phyloP scores from a whole-genome alignment of 2,329 filamentous ascomycete genomes.

The Penicillium sp. region DNA sequence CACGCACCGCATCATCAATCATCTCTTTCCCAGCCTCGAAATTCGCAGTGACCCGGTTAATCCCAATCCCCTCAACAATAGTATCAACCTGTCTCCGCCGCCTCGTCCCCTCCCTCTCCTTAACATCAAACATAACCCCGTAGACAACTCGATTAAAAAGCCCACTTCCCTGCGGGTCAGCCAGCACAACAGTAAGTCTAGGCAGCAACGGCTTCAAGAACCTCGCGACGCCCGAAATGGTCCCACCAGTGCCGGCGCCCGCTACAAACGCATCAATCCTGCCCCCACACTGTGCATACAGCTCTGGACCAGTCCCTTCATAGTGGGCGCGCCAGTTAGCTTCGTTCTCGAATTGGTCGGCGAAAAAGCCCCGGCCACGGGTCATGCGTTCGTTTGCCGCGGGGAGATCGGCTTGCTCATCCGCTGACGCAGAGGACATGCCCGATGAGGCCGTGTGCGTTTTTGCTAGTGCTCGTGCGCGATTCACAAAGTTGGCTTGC shows the following conservation, averaged over 20 bases:
- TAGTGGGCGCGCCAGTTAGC: slow-evolving; percentile 88
- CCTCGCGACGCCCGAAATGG: slow-evolving; percentile 79
- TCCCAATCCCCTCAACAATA: slow-evolving; percentile 92
- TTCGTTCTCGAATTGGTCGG: slow-evolving; percentile 90
- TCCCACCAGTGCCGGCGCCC: slow-evolving; percentile 92
- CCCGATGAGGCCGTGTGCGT: slow-evolving; percentile 61
- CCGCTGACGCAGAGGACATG: slow-evolving; percentile 4
- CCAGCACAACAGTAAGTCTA: slow-evolving; percentile 70
- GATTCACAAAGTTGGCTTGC: slow-evolving; percentile 89
- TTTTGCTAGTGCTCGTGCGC: slow-evolving; percentile 71
- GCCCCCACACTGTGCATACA: slow-evolving; percentile 73
- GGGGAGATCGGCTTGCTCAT: slow-evolving; percentile 16
- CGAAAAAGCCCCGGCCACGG: slow-evolving; percentile 80
- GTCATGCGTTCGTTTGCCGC: slow-evolving; percentile 36
- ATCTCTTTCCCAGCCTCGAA: slow-evolving; percentile 83
- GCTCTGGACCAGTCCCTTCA: slow-evolving; percentile 81
- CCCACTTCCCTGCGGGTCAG: slow-evolving; percentile 91
- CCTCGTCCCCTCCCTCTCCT: slow-evolving; percentile 86
- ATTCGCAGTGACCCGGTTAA: slow-evolving; percentile 91
- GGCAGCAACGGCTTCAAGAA: slow-evolving; percentile 74
- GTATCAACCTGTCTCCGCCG: slow-evolving; percentile 89
- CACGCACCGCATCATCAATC: slow-evolving; percentile 84
- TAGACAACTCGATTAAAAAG: slow-evolving; percentile 88
- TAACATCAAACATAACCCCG: slow-evolving; percentile 91
- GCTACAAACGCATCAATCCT: slow-evolving; percentile 82